Evolutionary conservation across 495 filamentous ascomycete species (phyloP).

Genomic region (Aspergillus diversus): DNA sequence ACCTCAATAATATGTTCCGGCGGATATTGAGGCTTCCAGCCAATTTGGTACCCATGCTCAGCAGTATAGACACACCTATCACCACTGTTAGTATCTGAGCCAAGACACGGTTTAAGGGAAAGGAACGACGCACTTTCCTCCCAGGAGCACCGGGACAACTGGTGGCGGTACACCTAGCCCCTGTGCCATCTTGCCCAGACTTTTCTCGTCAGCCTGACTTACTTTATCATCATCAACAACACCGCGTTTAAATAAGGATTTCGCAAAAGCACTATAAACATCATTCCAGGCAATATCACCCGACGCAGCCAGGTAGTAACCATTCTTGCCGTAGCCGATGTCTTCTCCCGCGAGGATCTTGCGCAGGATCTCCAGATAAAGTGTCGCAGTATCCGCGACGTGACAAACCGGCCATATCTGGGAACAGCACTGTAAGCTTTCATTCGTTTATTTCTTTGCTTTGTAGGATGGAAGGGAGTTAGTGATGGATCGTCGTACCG

Average conservation of each 20-base stretch:
- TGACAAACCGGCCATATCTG: constrained; percentile 52
- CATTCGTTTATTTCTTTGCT: constrained; percentile 34
- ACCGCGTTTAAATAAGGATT: constrained; percentile 39
- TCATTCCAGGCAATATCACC: constrained; percentile 53
- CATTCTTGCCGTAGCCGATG: constrained; percentile 42
- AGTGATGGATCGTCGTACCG: constrained; percentile 25
- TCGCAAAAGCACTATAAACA: constrained; percentile 46
- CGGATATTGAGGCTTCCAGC: constrained; percentile 43
- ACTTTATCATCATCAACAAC: constrained; percentile 39
- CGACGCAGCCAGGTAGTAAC: constrained; percentile 54
- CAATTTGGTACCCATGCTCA: constrained; percentile 37
- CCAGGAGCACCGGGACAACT: constrained; percentile 40
- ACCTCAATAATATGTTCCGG: constrained; percentile 43
- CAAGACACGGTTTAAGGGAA: background rate
- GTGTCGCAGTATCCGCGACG: constrained; percentile 42
- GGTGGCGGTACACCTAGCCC: constrained; percentile 33
- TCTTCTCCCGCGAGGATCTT: constrained; percentile 43
- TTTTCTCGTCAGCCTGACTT: constrained; percentile 32
- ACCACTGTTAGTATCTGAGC: background rate
- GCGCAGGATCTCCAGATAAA: constrained; percentile 48
- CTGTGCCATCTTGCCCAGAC: constrained; percentile 39
- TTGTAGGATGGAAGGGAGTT: background rate
- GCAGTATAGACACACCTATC: constrained; percentile 44
- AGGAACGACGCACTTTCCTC: constrained; percentile 45
- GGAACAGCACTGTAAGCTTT: too few relatives aligned